Percentiles rank a stretch among this genome's conserved stretches.
These are phyloP conservation scores for Zea luxurians DNA, from an alignment of 176 grass and related monocot genomes.

Conservation along the genomic window DNA sequence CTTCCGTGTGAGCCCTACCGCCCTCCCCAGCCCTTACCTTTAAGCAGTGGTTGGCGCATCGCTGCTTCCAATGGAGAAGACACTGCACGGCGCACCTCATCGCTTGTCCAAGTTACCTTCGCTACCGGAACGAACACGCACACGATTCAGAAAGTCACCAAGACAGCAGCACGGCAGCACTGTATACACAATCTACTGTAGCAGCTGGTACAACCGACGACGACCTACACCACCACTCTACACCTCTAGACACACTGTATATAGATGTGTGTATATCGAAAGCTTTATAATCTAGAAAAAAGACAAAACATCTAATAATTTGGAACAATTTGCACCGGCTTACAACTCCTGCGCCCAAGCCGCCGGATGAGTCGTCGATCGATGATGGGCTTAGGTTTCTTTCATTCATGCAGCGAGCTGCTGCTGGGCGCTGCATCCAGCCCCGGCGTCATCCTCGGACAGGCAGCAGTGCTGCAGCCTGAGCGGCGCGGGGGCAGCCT, in stretches of 20 bases:
- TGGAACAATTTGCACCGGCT: too few relatives aligned
- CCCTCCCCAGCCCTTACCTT: neutral
- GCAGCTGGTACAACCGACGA: neutral
- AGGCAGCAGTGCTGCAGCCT: conserved; percentile 50
- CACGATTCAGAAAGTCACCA: conserved; percentile 21
- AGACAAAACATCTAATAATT: too few relatives aligned
- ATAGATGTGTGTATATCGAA: too few relatives aligned
- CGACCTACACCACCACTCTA: conserved; percentile 22
- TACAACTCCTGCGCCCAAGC: too few relatives aligned
- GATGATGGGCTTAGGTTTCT: neutral
- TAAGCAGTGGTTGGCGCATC: conserved; percentile 27
- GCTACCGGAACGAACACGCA: neutral
- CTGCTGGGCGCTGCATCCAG: conserved; percentile 35
- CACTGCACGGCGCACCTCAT: neutral
- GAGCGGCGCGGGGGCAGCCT: conserved; percentile 27
- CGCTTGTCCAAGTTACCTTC: neutral
- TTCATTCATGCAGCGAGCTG: conserved; percentile 47
- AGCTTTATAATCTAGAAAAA: too few relatives aligned
- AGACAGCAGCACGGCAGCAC: neutral
- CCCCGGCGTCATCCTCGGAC: conserved; percentile 48
- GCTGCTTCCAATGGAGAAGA: neutral
- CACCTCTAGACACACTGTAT: neutral
- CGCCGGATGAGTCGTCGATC: too few relatives aligned
- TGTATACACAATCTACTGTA: conserved; percentile 39
- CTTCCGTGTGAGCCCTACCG: conserved; percentile 29